Evolutionary conservation across 2,329 filamentous ascomycete species (phyloP), one percentile per base, ranked within the genome.

Genomic region (Lizonia empirigonia): DNA sequence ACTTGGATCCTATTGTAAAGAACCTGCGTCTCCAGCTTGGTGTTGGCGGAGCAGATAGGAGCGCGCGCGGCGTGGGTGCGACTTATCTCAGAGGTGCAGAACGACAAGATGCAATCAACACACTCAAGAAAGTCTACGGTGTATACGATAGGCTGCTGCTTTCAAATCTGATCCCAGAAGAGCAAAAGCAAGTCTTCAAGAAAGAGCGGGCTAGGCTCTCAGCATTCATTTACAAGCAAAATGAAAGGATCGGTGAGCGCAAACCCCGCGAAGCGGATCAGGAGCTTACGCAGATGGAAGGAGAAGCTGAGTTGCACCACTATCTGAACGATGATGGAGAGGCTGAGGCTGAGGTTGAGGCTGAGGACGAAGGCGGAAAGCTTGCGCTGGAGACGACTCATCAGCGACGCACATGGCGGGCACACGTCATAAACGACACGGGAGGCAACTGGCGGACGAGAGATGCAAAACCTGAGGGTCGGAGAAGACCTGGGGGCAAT

Each of bases 21-120:
- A 70, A 61, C 30, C 44, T 73, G 16, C 59, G 66, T 19, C 30
- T 72, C 5, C 69, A 72, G 36, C 53, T 73, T 19, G 59, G 63
- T 7, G 55, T 70, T 8, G 69, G 69, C 13, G 58, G 54, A 5
- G 50, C 55, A 33, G 30, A 18, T 4, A 39, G 27, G 3, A 23
- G 33, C 12, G 48, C 36, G 4, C 32, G 38, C 15, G 16, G 33
- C 7, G 49, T 41, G 10, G 62, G 61, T 12, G 53, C 63, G 2
- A 35, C 49, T 2, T 51, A 52, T 15, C 50, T 67, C 12, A 59
- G 27, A 7, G 63, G 59, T 10, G 38, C 54, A 20, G 52, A 53
- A 19, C 59, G 67, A 27, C 37, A 65, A 39, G 62, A 72, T 33
- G 65, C 63, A n/a, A 57, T 71, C 13, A 19, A 13, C 9, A 62